Conservation (phyloP, 2,329 filamentous ascomycete genomes). For the Apiospora aurea region DNA sequence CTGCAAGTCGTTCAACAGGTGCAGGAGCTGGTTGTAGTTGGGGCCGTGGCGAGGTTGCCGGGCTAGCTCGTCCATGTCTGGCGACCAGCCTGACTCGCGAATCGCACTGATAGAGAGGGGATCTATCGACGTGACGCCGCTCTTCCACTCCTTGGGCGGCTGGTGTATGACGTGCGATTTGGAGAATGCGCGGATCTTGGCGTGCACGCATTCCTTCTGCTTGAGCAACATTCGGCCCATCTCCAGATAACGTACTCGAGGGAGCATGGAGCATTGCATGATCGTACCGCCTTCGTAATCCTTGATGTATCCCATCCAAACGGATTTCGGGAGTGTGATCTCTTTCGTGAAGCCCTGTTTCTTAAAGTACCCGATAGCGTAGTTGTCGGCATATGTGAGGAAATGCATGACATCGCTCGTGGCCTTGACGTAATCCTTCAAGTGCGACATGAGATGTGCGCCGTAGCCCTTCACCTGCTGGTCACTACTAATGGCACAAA, state of each 20-base stretch:
- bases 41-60: constrained; percentile 94
- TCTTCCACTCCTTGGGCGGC: constrained; percentile 86
- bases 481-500: constrained; percentile 96
- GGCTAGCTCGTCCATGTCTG: constrained; percentile 96
- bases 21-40: constrained; percentile 92
- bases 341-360: constrained; percentile 99
- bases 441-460: constrained; percentile 95
- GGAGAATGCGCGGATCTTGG: constrained; percentile 91
- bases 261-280: constrained; percentile 99
- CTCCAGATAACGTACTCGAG: constrained; percentile 92
- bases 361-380: constrained; percentile 98
- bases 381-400: constrained; percentile 97
- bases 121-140: constrained; percentile 77
- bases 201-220: constrained; percentile 93
- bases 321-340: constrained; percentile 86
- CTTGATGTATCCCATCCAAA: constrained; percentile 99
- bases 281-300: constrained; percentile 99
- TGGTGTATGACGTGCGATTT: constrained; percentile 87
- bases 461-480: constrained; percentile 99
- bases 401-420: constrained; percentile 99
- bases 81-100: constrained; percentile 90
- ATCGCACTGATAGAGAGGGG: constrained; percentile 88
- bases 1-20: constrained; percentile 92
- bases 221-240: constrained; percentile 92
- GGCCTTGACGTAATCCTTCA: constrained; percentile 98